Evolutionary conservation across 441 rosid genomes (phyloP), one percentile per base, ranked within the genome.

Genomic region (Gossypium laxum): DNA sequence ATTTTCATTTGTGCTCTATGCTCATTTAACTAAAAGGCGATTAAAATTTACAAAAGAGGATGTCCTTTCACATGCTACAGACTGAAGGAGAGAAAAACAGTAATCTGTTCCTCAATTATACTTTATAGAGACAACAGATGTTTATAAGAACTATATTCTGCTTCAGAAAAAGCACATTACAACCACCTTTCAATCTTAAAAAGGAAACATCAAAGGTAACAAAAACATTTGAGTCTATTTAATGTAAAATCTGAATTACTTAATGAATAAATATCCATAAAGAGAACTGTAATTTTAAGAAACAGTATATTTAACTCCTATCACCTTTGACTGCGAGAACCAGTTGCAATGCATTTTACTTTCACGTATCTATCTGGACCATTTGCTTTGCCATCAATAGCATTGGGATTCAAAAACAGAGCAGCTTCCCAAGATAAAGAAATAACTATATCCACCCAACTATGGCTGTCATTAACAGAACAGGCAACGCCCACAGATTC

Each of bases 301-400:
- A 22, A 65, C n/a, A 2, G 2, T 58, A 30, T 24, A 45, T 7
- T 34, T 28, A 68, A 54, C 5, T 41, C n/a, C 57, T 54, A 61
- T 76, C 72, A 94, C 99, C 99, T 94, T 57, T 92, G 88, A 48
- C 59, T 74, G 32, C 83, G 85, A 73, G 81, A 77, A 71, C 98
- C 99, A 79, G 88, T 82, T 70, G 94, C 96, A 74, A 94, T 85
- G 87, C 99, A 94, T 80, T 94, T 94, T 61, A 94, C 89, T 87
- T 94, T 94, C 74, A 94, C 85, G 79, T 81, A 84, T 54, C 78
- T 85, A 77, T 84, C 79, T 1, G 82, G 91, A 76, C 85, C 90
- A 80, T 83, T 73, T 50, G 82, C 74, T 78, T 88, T 89, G 28
- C 91, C 89, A 51, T 83, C 85, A 67, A 83, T 74, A 67, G 86